Conservation (phyloP, 768 basidiomycete species). For the Daedaleopsis nitida region DNA sequence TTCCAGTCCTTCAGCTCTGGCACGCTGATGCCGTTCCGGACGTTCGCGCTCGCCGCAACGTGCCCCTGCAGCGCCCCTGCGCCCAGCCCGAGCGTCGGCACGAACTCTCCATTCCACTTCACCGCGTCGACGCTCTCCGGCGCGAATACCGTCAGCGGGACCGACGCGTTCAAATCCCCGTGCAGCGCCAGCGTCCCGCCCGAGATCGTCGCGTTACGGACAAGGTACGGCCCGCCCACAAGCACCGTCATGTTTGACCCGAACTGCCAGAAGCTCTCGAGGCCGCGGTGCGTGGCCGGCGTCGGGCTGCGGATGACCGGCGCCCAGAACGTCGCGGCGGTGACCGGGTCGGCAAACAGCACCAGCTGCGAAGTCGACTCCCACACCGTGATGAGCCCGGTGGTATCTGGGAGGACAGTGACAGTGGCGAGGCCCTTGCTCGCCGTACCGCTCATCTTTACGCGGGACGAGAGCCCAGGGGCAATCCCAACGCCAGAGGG, state of each 20-base stretch:
- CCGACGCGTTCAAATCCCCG: conserved; percentile 69
- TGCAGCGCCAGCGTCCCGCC: conserved; percentile 49
- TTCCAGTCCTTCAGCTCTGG: conserved; percentile 67
- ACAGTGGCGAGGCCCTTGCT: conserved; percentile 43
- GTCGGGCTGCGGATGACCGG: conserved; percentile 55
- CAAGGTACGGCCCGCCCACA: conserved; percentile 48
- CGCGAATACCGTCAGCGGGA: conserved; percentile 63
- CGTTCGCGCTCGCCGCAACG: conserved; percentile 37
- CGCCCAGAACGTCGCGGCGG: conserved; percentile 75
- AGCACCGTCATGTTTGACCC: conserved; percentile 73
- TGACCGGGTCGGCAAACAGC: conserved; percentile 64
- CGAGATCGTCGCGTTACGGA: conserved; percentile 41
- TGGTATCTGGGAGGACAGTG: conserved; percentile 55
- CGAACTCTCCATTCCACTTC: conserved; percentile 69
- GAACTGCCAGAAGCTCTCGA: conserved; percentile 68
- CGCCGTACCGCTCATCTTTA: conserved; percentile 31
- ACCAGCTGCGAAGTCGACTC: conserved; percentile 70
- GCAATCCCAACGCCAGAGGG: conserved; percentile 19
- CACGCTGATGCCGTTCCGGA: conserved; percentile 34
- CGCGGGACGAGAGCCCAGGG: conserved; percentile 16
- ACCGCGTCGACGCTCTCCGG: conserved; percentile 53
- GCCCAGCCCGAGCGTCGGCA: conserved; percentile 31
- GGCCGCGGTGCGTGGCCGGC: conserved; percentile 30
- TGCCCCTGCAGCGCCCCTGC: conserved; percentile 54
- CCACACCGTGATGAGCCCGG: conserved; percentile 62